Percentiles rank a stretch among this genome's conserved stretches.
Evolutionary conservation across 257 asterid species (phyloP).

Genomic region (Solanum bulbocastanum): DNA sequence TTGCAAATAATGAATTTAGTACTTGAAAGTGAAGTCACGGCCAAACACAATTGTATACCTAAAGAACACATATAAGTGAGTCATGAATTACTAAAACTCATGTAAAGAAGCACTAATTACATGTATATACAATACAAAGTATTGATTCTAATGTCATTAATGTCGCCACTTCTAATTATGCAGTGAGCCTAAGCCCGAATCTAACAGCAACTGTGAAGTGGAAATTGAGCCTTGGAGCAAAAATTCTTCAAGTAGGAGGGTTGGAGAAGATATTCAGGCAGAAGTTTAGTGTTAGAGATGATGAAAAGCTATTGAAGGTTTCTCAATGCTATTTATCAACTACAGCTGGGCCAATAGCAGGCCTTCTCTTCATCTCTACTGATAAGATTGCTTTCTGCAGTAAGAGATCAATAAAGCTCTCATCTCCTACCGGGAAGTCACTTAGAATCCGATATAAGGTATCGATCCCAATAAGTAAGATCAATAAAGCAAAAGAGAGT

Average conservation of each 20-base stretch:
- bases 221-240: slow-evolving; percentile 36
- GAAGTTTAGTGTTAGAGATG: background rate
- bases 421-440: slow-evolving; percentile 1
- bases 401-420: slow-evolving; percentile 2
- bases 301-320: slow-evolving; percentile 11
- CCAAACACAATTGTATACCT: background rate
- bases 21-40: background rate
- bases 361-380: slow-evolving; percentile 6
- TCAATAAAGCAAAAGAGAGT: slow-evolving; percentile 14
- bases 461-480: slow-evolving; percentile 23
- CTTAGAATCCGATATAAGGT: slow-evolving; percentile 13
- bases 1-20: background rate
- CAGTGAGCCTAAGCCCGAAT: slow-evolving; percentile 36
- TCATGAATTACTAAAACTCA: background rate
- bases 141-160: background rate
- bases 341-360: slow-evolving; percentile 8
- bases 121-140: background rate
- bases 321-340: slow-evolving; percentile 5
- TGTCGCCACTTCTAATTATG: background rate
- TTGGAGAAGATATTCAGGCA: slow-evolving; percentile 7
- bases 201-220: slow-evolving; percentile 36
- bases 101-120: background rate
- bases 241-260: slow-evolving; percentile 12
- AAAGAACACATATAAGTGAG: background rate
- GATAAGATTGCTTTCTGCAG: slow-evolving; percentile 8